These are phyloP conservation scores for Leavenworthia alabamica DNA, from an alignment of 345 rosid species.

Conservation along the genomic window DNA sequence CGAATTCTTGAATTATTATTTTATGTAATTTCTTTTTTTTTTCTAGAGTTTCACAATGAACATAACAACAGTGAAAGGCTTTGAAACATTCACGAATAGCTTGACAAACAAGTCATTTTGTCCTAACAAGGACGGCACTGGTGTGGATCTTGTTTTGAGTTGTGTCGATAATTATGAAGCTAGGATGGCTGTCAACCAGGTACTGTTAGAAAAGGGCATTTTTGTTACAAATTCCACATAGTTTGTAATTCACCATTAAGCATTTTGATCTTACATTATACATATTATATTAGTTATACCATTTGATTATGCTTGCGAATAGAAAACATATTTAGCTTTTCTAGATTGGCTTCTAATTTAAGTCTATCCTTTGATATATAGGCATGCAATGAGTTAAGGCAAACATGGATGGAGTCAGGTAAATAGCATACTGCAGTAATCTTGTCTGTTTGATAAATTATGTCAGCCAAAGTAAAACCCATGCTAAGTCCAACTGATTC, in stretches of 20 bases:
- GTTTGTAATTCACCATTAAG: neutral
- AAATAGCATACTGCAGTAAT: too few relatives aligned
- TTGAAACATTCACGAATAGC: slow-evolving; percentile 79
- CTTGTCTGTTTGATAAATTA: too few relatives aligned
- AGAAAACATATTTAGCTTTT: neutral
- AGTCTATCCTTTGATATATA: too few relatives aligned
- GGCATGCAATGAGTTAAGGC: slow-evolving; percentile 94
- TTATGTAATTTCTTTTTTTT: neutral
- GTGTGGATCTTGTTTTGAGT: slow-evolving; percentile 93
- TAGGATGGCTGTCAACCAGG: slow-evolving; percentile 98
- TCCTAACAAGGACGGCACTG: slow-evolving; percentile 67
- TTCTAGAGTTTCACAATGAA: slow-evolving; percentile 81
- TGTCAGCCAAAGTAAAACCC: too few relatives aligned
- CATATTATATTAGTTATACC: too few relatives aligned
- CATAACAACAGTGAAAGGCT: slow-evolving; percentile 90
- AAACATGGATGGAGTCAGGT: slow-evolving; percentile 99
- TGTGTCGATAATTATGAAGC: slow-evolving; percentile 98
- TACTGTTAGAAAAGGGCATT: slow-evolving; percentile 18
- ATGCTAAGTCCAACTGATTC: too few relatives aligned
- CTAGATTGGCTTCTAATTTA: too few relatives aligned
- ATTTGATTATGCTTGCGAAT: neutral
- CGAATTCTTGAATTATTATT: neutral
- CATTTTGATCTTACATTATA: neutral
- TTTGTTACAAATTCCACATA: neutral
- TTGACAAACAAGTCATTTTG: slow-evolving; percentile 55